phyloP scores from a whole-genome alignment of 2,329 filamentous ascomycete genomes.

The Diaporthe eres region DNA sequence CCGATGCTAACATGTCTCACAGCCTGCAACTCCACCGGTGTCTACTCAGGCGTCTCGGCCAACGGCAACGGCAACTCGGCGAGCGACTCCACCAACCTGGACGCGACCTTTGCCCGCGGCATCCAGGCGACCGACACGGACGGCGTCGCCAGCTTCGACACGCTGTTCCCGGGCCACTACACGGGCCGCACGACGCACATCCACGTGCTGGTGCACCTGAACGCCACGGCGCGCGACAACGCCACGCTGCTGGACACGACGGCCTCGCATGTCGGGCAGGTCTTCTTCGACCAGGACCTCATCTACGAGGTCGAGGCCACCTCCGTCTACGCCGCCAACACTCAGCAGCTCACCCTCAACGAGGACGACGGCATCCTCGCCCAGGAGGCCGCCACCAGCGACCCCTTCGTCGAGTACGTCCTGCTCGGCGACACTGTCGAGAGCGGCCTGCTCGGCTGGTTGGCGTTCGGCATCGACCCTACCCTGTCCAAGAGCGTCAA shows the following conservation, averaged over 20 bases:
- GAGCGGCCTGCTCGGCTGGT: conserved; percentile 70
- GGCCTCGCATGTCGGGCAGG: conserved; percentile 73
- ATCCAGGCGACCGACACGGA: conserved; percentile 57
- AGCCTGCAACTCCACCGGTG: conserved; percentile 59
- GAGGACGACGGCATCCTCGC: conserved; percentile 48
- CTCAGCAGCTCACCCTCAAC: conserved; percentile 58
- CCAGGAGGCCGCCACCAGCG: conserved; percentile 47
- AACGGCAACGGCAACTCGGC: conserved; percentile 57
- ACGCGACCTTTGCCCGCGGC: conserved; percentile 58
- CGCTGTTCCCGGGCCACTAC: conserved; percentile 62
- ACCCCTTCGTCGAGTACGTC: conserved; percentile 65
- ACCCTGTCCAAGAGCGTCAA: conserved; percentile 45
- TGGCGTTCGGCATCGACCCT: conserved; percentile 64
- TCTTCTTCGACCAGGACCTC: conserved; percentile 75
- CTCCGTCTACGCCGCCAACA: conserved; percentile 63
- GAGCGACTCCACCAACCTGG: conserved; percentile 54
- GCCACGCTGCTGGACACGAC: conserved; percentile 64
- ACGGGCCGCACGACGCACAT: conserved; percentile 61
- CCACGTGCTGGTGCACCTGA: conserved; percentile 62
- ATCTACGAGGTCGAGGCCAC: conserved; percentile 63
- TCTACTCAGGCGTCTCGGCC: conserved; percentile 62
- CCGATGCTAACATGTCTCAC: background rate
- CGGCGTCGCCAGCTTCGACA: conserved; percentile 58
- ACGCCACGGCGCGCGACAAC: conserved; percentile 54
- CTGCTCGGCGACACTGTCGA: conserved; percentile 66